A percentile compares a stretch with the other conserved stretches of the same genome.
Evolutionary conservation across 2,329 filamentous ascomycete species (phyloP).

Genomic region (Fusarium lateritium): DNA sequence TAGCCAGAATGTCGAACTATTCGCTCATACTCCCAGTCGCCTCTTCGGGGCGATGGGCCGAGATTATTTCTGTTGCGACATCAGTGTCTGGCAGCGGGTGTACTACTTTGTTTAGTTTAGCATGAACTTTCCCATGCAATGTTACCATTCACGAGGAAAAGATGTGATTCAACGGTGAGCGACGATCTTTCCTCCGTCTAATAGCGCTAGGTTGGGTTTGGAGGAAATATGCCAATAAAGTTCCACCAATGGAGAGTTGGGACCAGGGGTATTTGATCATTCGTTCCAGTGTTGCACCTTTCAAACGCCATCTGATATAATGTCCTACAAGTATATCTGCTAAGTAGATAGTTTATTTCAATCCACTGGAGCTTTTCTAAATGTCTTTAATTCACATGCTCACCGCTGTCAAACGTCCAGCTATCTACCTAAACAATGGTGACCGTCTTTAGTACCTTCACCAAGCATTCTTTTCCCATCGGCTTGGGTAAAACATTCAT

Average conservation of each 20-base stretch:
- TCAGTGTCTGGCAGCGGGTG: not conserved
- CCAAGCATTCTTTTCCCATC: too few species aligned
- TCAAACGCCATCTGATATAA: too few species aligned
- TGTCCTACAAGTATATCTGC: too few species aligned
- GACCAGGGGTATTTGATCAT: not conserved
- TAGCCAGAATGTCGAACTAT: not conserved
- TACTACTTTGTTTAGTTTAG: slow-evolving; percentile 22
- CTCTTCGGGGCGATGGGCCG: slow-evolving; percentile 12
- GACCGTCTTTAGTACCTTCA: too few species aligned
- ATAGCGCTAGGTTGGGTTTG: not conserved
- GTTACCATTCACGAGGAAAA: slow-evolving; percentile 14
- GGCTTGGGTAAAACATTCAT: too few species aligned
- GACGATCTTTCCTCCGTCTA: not conserved
- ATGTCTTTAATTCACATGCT: too few species aligned
- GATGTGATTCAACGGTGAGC: not conserved
- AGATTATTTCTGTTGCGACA: slow-evolving; percentile 1
- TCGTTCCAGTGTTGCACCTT: not conserved
- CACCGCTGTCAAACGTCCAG: too few species aligned
- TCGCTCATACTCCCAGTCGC: not conserved
- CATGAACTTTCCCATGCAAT: not conserved
- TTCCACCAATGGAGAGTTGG: slow-evolving; percentile 22
- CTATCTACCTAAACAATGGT: too few species aligned
- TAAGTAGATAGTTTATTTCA: too few species aligned
- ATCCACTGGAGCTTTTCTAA: too few species aligned
- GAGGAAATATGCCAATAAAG: not conserved